Evolutionary conservation across 768 basidiomycete species (phyloP), one percentile per base, ranked within the genome.

Genomic region (Rhodotorula diobovata): DNA sequence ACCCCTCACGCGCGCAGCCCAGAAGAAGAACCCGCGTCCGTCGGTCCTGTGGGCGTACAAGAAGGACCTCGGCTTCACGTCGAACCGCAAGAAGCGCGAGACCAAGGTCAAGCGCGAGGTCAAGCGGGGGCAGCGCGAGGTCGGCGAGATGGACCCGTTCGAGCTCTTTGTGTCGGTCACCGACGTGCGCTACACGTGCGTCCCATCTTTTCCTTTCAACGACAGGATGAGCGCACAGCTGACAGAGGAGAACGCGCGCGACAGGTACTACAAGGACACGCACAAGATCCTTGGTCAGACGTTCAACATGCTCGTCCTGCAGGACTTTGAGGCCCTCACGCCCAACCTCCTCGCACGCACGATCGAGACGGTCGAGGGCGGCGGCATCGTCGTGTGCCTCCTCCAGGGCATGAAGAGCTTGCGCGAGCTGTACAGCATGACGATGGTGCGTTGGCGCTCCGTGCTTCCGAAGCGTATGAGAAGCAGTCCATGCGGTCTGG

Each of bases 151-250:
- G 79, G 88, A 91, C 80, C 95, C 96, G 2, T 98, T 99, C 80
- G 96, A 99, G 82, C 91, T 98, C 54, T 99, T 99, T 79, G 88
- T 98, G 21, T 90, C 91, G 1, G 94, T 97, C n/a, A 98, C 95
- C 8, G 95, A 99, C 80, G 97, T 99, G 69, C 88, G 95, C 66
- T 99, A 99, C 83, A 93, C 91, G 87, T 93, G 79, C 78, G 89
- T 45, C 56, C 58, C n/a, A n/a, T n/a, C n/a, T n/a, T n/a, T n/a
- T n/a, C n/a, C n/a, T n/a, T n/a, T n/a, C n/a, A n/a, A n/a, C n/a
- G n/a, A n/a, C n/a, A n/a, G n/a, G n/a, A n/a, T n/a, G n/a, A n/a
- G n/a, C n/a, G n/a, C n/a, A n/a, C n/a, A n/a, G n/a, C n/a, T n/a
- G n/a, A n/a, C n/a, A n/a, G n/a, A n/a, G n/a, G n/a, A n/a, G n/a